These are phyloP conservation scores for Lathyrus tuberosus DNA, from an alignment of 306 rosid species.

Conservation along the genomic window DNA sequence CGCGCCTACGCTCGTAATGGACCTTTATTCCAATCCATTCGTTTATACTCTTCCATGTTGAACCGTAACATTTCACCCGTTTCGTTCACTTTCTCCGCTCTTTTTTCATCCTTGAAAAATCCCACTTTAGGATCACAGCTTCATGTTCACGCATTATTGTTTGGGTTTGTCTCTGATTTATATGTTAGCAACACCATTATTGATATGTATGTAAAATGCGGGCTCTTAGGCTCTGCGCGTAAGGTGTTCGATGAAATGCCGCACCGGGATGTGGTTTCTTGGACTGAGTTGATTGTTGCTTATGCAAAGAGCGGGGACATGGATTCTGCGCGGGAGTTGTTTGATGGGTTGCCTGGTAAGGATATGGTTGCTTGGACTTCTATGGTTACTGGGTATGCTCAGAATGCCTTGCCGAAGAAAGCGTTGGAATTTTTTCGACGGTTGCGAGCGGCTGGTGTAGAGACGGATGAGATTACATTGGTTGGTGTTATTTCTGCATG, in stretches of 20 bases:
- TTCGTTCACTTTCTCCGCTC: slow-evolving; percentile 78
- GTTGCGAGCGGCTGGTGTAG: slow-evolving; percentile 51
- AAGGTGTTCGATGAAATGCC: slow-evolving; percentile 83
- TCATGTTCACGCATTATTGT: slow-evolving; percentile 66
- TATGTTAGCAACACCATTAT: slow-evolving; percentile 70
- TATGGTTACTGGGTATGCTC: slow-evolving; percentile 77
- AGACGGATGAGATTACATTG: slow-evolving; percentile 65
- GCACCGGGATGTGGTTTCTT: slow-evolving; percentile 71
- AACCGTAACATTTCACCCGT: slow-evolving; percentile 48
- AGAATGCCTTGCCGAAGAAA: slow-evolving; percentile 67
- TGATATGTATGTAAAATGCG: slow-evolving; percentile 75
- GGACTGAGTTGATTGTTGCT: slow-evolving; percentile 78
- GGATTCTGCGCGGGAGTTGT: slow-evolving; percentile 62
- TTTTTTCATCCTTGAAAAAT: slow-evolving; percentile 50
- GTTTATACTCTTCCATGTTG: slow-evolving; percentile 61
- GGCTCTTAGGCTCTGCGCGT: slow-evolving; percentile 52
- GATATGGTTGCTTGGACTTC: slow-evolving; percentile 93
- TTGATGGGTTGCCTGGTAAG: slow-evolving; percentile 59
- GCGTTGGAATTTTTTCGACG: slow-evolving; percentile 61
- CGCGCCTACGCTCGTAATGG: slow-evolving; percentile 70
- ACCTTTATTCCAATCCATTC: slow-evolving; percentile 45
- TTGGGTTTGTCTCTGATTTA: slow-evolving; percentile 73
- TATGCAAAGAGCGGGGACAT: slow-evolving; percentile 64
- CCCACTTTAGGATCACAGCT: slow-evolving; percentile 59
- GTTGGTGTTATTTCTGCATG: slow-evolving; percentile 81